These are phyloP conservation scores for Chalciporus sphaerocephalus DNA, from an alignment of 768 basidiomycete species.

Conservation along the genomic window DNA sequence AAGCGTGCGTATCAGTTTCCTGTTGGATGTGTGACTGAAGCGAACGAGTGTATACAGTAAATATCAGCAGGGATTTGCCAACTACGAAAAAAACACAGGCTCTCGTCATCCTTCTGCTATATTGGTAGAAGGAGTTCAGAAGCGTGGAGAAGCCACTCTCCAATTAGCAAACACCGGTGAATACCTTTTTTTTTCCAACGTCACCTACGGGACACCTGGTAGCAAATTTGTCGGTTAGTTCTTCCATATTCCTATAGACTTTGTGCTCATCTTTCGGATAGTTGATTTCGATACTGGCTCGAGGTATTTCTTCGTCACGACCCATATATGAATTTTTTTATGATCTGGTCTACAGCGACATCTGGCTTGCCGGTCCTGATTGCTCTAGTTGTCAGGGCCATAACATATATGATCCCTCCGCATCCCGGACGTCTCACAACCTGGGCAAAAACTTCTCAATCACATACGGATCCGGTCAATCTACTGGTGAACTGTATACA, in stretches of 20 bases:
- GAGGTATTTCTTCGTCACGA: slow-evolving; percentile 6
- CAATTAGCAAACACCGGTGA: background rate
- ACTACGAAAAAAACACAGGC: slow-evolving; percentile 5
- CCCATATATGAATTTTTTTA: background rate
- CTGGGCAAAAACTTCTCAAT: background rate
- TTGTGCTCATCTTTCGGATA: background rate
- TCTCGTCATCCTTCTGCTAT: background rate
- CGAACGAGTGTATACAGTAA: background rate
- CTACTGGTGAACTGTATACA: slow-evolving; percentile 5
- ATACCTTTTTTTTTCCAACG: slow-evolving; percentile 10
- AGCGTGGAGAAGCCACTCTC: background rate
- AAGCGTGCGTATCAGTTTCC: too few relatives aligned
- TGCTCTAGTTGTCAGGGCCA: slow-evolving; percentile 30
- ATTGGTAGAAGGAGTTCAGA: background rate
- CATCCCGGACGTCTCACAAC: slow-evolving; percentile 8
- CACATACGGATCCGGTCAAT: background rate
- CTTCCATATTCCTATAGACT: background rate
- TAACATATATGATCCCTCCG: slow-evolving; percentile 27
- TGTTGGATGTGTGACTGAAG: too few relatives aligned
- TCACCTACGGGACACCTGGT: slow-evolving; percentile 12
- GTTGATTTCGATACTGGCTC: slow-evolving; percentile 29
- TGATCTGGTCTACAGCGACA: slow-evolving; percentile 23
- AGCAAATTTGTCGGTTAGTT: background rate
- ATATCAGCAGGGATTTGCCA: background rate
- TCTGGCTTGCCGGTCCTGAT: too few relatives aligned